Base-by-base conservation (phyloP, 2,329 filamentous ascomycete species). In the Cordyceps cicadae region DNA sequence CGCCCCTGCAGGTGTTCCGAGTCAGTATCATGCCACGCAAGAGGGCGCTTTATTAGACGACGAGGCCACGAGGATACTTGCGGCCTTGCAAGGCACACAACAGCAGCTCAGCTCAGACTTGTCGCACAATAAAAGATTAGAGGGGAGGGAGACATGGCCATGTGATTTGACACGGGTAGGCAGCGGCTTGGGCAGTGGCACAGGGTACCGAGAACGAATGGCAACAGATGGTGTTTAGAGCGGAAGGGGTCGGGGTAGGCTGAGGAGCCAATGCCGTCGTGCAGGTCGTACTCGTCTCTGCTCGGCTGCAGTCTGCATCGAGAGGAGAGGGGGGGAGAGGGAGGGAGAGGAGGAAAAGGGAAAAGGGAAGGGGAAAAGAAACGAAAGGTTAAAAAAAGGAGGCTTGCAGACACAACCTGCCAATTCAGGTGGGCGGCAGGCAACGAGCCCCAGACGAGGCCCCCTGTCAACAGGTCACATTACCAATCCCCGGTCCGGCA, bases 381-480 rank as follows among this genome's bases (percentile, higher is more conserved):
- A n/a, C n/a, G n/a, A n/a, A 24, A 17, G 17, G 32, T 26, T 14
- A 49, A 26, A 9, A 50, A 37, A 37, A 45, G 19, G 17, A 59
- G 55, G 55, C 46, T 50, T 51, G 55, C 55, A 39, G 46, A 51
- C 21, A 46, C 55, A 58, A 51, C 55, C 45, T 59, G 39, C 49
- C 56, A 59, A 49, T 59, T 43, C 24, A 45, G 39, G 56, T 24
- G 37, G 56, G 26, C 37, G 29, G 34, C 55, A 21, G 55, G 11
- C 24, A 50, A 12, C n/a, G 5, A 19, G 21, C 15, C 29, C 34
- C 46, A 19, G 17, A 8, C 4, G 3, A 9, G 3, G 14, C 48
- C 48, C 48, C 49, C 39, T 52, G 56, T 52, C 56, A 12, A n/a
- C 26, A 41, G 34, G 56, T 59, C 56, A 59, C 56, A 59, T 58